Base-by-base conservation (phyloP, 805 yeast genomes). In the Zygoascus ofunaensis region DNA sequence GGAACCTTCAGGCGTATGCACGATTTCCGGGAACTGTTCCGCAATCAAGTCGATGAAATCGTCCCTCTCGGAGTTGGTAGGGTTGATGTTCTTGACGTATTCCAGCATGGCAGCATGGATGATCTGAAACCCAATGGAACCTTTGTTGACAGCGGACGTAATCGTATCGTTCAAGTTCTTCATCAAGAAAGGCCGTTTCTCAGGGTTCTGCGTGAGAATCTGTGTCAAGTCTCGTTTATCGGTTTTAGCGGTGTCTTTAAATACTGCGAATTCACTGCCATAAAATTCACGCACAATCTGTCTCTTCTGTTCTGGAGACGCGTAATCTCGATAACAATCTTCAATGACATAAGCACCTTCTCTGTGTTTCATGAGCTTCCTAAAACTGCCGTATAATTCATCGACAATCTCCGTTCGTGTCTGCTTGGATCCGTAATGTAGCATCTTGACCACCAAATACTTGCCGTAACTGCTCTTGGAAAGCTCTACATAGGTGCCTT, bases 341-440 rank as follows among this genome's bases (percentile, higher is more conserved):
- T 90, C 97, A 52, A 89, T 87, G 34, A 90, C 97, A 58, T 90
- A 87, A 12, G 97, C 97, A 66, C 97, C 98, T 72, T 90, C 97
- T 68, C 84, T 82, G 67, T 90, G 97, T 71, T 94, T 80, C 92
- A 90, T 87, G 47, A 90, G 71, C 65, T 87, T 90, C 62, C 96
- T 75, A 57, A 86, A 76, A 55, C 81, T 80, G 41, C 98, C 98
- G 59, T 87, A 95, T 53, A 90, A 72, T 66, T 87, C 96, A 58
- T 81, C 74, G 45, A 89, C 72, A 45, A 90, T 82, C 32, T 77
- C 54, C 43, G 78, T 82, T 56, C 95, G 75, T 1, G 89, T 78
- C 24, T 80, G 80, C 59, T 80, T 86, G 4, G 90, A 76, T 4
- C 98, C 98, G 64, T 90, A 90, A 65, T 89, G 96, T 56, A 90